Base-by-base conservation (phyloP, 2,329 filamentous ascomycete genomes). In the Monilinia fructicola region DNA sequence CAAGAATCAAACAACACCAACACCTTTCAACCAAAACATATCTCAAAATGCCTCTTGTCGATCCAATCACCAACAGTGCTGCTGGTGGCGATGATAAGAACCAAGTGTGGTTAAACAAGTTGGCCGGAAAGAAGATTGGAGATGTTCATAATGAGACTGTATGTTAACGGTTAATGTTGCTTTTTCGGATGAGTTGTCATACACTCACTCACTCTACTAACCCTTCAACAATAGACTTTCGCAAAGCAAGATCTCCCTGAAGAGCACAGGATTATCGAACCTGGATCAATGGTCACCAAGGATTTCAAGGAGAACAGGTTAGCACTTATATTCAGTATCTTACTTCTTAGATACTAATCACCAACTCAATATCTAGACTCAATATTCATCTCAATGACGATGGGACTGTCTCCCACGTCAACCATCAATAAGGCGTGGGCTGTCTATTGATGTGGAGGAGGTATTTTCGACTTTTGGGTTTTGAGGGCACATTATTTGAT, bases 31-130 rank as follows among this genome's bases (percentile, higher is more conserved):
- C 65, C 26, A 65, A 69, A 54, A 53, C 54, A 64, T 35, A 60
- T 48, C 23, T 69, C 79, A 87, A 76, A 7, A 84, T 89, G 87
- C 87, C 87, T 84, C 86, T 89, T 78, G 81, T 89, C 72, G 82
- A 87, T 23, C 85, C 86, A 65, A 84, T 83, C 74, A 78, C 87
- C 72, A 86, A 80, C 69, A 80, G 72, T 61, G 63, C 63, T 53
- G 44, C 54, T 18, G 73, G 78, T 42, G 70, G 69, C 46, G 69
- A 68, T 48, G 67, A 68, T 16, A 54, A 81, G 77, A 84, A 81
- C 46, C 79, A 85, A 67, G 80, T 86, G 73, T 89, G 87, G 87
- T 79, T 78, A 71, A 83, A 82, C 77, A 87, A 87, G 80, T 79
- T 89, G 5, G 82, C 86, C 55, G 87, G 87, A 74, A 89, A 89